A percentile compares a stretch with the other conserved stretches of the same genome.
phyloP scores from a whole-genome alignment of 73 alveolate species.

The Tetrahymena malaccensis region DNA sequence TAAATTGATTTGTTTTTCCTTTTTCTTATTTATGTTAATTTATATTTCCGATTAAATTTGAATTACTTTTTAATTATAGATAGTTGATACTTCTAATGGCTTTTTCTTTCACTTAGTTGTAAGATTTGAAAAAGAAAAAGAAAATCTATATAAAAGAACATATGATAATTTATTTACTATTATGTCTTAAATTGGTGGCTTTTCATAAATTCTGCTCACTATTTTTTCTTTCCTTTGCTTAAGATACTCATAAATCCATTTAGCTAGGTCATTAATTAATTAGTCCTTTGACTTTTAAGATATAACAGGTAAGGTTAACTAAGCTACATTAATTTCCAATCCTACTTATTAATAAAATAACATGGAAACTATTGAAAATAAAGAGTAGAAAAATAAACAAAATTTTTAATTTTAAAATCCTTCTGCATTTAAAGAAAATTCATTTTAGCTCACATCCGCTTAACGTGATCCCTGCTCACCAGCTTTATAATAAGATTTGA shows the following conservation, averaged over 20 bases:
- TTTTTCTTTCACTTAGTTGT: neutral
- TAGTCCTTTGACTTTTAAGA: neutral
- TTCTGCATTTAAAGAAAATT: neutral
- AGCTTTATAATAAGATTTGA: neutral
- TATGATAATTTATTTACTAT: neutral
- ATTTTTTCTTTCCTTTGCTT: neutral
- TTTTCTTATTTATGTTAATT: too few relatives aligned
- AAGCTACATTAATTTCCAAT: neutral
- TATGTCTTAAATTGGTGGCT: neutral
- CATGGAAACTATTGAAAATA: too few relatives aligned
- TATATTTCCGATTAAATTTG: too few relatives aligned
- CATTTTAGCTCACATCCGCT: neutral
- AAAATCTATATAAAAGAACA: neutral
- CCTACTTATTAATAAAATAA: neutral
- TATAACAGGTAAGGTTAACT: neutral
- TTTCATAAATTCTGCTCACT: neutral
- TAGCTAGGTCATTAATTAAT: neutral
- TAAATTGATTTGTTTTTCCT: too few relatives aligned
- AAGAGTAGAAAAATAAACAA: too few relatives aligned
- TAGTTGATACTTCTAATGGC: neutral
- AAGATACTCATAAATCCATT: neutral
- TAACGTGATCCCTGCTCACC: neutral
- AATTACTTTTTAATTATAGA: neutral
- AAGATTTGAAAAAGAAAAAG: neutral
- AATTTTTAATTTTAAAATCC: neutral